These are phyloP conservation scores for Naganishia liquefaciens DNA, from an alignment of 1,284 basidiomycete species.

Conservation along the genomic window DNA sequence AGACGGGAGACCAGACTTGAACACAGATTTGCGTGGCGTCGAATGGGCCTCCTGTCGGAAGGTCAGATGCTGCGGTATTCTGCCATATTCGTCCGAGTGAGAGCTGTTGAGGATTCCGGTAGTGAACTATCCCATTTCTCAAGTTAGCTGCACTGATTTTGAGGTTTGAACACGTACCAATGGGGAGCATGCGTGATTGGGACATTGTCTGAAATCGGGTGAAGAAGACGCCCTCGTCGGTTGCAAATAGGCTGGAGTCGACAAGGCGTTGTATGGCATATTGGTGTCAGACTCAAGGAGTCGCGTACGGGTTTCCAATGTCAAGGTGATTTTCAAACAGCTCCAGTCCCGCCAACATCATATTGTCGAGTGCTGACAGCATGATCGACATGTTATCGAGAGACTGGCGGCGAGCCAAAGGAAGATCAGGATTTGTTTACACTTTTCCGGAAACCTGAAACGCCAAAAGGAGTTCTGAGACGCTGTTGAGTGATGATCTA, in stretches of 20 bases:
- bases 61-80: slow-evolving; percentile 5
- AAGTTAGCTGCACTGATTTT: background rate
- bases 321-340: no score
- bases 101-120: slow-evolving; percentile 22
- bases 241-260: slow-evolving; percentile 8
- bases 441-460: background rate
- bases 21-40: slow-evolving; percentile 10
- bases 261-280: slow-evolving; percentile 5
- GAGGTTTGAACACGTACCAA: background rate
- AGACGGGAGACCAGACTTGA: background rate
- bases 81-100: background rate
- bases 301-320: background rate
- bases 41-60: slow-evolving; percentile 8
- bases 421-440: slow-evolving; percentile 11
- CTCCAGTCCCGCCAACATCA: no score
- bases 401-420: background rate
- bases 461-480: no score
- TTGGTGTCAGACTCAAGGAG: background rate
- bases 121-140: slow-evolving; percentile 6
- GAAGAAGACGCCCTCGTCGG: slow-evolving; percentile 2
- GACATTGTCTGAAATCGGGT: slow-evolving; percentile 1
- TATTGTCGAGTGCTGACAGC: no score
- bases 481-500: background rate
- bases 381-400: no score
- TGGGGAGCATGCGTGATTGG: slow-evolving; percentile 21